Conservation (phyloP, 176 grass and related monocot species). For the Leersia perrieri region DNA sequence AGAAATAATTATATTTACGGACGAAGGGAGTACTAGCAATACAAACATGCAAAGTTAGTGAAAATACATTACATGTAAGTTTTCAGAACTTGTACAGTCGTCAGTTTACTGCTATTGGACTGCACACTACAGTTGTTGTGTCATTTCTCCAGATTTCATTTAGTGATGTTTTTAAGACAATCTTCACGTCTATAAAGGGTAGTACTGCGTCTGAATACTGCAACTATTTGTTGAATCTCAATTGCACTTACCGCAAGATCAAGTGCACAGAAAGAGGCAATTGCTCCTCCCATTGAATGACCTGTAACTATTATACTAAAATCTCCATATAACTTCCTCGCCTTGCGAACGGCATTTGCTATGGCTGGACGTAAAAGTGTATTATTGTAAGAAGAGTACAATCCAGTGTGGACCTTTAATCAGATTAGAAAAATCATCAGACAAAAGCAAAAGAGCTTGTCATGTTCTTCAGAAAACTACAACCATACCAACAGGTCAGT, state of each 20-base stretch:
- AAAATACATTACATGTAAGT: neutral
- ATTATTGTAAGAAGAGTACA: slow-evolving; percentile 67
- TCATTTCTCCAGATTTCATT: neutral
- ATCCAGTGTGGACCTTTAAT: slow-evolving; percentile 63
- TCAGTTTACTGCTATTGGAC: neutral
- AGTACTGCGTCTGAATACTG: neutral
- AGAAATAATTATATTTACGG: too few relatives aligned
- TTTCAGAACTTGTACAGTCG: neutral
- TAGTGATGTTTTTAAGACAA: neutral
- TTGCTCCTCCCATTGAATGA: slow-evolving; percentile 73
- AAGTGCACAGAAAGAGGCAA: slow-evolving; percentile 66
- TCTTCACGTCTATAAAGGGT: neutral
- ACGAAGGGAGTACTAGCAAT: too few relatives aligned
- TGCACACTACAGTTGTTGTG: neutral
- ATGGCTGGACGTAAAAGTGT: slow-evolving; percentile 49
- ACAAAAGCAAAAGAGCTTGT: neutral
- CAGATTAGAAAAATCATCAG: slow-evolving; percentile 34
- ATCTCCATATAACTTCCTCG: slow-evolving; percentile 36
- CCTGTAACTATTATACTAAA: slow-evolving; percentile 53
- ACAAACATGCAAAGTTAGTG: neutral
- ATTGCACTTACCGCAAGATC: slow-evolving; percentile 49
- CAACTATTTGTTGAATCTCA: neutral
- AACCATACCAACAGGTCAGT: neutral
- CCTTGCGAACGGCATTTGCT: slow-evolving; percentile 44
- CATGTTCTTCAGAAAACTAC: neutral